phyloP scores from a whole-genome alignment of 106 monocot species.

The Posidonia australis region DNA sequence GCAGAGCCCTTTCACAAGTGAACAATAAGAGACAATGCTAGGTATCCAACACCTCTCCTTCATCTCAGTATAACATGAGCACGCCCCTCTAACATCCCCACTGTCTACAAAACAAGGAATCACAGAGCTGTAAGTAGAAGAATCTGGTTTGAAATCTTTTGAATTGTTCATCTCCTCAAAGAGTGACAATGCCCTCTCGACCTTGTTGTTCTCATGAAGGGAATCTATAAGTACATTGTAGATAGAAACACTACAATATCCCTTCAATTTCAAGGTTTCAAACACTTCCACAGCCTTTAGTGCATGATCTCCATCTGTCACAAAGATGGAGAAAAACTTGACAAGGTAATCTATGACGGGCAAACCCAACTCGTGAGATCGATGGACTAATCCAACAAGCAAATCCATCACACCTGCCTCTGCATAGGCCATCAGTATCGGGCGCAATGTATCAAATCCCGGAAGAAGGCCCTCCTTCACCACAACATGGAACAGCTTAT shows the following conservation, averaged over 20 bases:
- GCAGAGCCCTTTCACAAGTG: constrained; percentile 72
- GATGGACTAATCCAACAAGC: constrained; percentile 36
- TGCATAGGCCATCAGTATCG: constrained; percentile 46
- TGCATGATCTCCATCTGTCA: constrained; percentile 32
- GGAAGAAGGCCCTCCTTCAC: constrained; percentile 52
- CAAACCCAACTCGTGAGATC: constrained; percentile 30
- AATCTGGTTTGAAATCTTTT: constrained; percentile 47
- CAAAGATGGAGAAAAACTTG: constrained; percentile 44
- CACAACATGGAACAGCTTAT: constrained; percentile 41
- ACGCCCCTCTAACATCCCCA: constrained; percentile 56
- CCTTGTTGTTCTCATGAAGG: constrained; percentile 38
- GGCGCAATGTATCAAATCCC: constrained; percentile 35
- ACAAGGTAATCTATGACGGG: constrained; percentile 43
- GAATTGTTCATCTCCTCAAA: constrained; percentile 52
- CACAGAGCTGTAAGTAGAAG: constrained; percentile 41
- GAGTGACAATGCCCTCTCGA: constrained; percentile 37
- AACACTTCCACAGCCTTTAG: constrained; percentile 53
- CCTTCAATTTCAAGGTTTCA: constrained; percentile 44
- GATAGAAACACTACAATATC: constrained; percentile 45
- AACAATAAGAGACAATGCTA: constrained; percentile 42
- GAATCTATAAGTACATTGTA: constrained; percentile 67
- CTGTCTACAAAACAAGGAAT: constrained; percentile 70
- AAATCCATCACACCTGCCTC: constrained; percentile 35
- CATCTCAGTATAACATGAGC: constrained; percentile 56
- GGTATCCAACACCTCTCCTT: constrained; percentile 61